These are phyloP conservation scores for Apiospora koreana DNA, from an alignment of 2,329 filamentous ascomycete genomes.

Conservation along the genomic window DNA sequence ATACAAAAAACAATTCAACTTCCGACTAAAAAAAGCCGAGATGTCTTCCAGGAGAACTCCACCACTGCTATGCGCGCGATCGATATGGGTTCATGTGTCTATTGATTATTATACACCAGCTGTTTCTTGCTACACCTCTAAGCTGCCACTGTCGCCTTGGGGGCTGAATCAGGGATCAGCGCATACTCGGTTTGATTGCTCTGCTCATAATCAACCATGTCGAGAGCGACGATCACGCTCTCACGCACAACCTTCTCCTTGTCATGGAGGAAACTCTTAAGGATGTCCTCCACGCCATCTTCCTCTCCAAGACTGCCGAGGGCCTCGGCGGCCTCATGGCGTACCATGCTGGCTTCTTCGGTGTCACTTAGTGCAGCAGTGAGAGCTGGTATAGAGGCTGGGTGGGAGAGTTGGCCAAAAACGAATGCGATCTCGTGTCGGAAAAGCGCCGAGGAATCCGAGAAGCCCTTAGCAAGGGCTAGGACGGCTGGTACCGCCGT, in stretches of 20 bases:
- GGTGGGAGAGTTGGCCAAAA: conserved; percentile 93
- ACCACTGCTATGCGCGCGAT: not conserved
- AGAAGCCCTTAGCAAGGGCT: conserved; percentile 82
- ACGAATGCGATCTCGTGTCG: conserved; percentile 98
- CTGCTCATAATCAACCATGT: conserved; percentile 98
- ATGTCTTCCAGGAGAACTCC: not conserved
- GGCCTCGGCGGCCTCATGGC: conserved; percentile 95
- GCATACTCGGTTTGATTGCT: conserved; percentile 89
- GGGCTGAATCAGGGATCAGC: conserved; percentile 68
- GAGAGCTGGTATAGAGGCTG: conserved; percentile 92
- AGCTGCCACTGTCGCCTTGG: conserved; percentile 40
- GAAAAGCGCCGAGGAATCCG: conserved; percentile 87
- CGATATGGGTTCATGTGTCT: conserved; percentile 4
- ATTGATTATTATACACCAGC: conserved; percentile 21
- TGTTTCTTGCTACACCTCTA: conserved; percentile 24
- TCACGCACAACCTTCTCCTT: conserved; percentile 92
- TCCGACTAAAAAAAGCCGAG: not conserved
- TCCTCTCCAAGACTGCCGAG: conserved; percentile 92
- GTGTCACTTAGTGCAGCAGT: conserved; percentile 75
- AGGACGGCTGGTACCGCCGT: conserved; percentile 86
- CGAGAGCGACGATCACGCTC: conserved; percentile 90
- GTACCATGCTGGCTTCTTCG: conserved; percentile 91
- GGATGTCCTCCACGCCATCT: conserved; percentile 83
- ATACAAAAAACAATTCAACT: conserved; percentile 7
- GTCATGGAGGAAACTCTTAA: conserved; percentile 85